Evolutionary conservation across 129 eudicot species (phyloP).

Genomic region (Escallonia rubra): DNA sequence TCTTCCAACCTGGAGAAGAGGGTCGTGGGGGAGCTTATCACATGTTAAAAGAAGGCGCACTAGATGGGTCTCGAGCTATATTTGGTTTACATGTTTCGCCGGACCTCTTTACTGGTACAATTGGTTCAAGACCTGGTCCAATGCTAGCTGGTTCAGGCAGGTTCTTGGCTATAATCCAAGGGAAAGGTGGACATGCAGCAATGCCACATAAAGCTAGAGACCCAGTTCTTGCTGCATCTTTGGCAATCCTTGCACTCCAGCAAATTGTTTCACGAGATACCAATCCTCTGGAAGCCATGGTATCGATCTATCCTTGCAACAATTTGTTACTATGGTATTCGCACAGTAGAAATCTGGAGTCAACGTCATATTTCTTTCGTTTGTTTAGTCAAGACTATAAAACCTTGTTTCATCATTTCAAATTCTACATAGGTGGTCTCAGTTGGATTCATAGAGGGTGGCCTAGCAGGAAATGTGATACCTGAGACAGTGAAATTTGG

Average conservation of each 20-base stretch:
- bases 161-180: conserved; percentile 31
- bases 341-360: too few species aligned
- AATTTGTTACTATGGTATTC: too few species aligned
- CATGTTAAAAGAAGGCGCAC: conserved; percentile 49
- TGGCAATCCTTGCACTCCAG: conserved; percentile 46
- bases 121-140: conserved; percentile 49
- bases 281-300: conserved; percentile 55
- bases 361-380: background rate
- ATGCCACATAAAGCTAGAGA: conserved; percentile 41
- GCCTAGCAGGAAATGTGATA: conserved; percentile 53
- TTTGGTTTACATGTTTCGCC: conserved; percentile 56
- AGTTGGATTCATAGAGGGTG: conserved; percentile 35
- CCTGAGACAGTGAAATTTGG: conserved; percentile 67
- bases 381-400: background rate
- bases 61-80: conserved; percentile 46
- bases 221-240: conserved; percentile 49
- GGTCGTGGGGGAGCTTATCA: conserved; percentile 52
- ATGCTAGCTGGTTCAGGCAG: conserved; percentile 43
- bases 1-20: conserved; percentile 70
- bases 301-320: background rate
- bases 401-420: background rate
- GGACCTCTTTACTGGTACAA: conserved; percentile 26
- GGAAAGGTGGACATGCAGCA: conserved; percentile 53
- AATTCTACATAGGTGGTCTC: conserved; percentile 39
- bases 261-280: conserved; percentile 62